Base-by-base conservation (phyloP, 2,329 filamentous ascomycete species). In the Epichloe sp. region DNA sequence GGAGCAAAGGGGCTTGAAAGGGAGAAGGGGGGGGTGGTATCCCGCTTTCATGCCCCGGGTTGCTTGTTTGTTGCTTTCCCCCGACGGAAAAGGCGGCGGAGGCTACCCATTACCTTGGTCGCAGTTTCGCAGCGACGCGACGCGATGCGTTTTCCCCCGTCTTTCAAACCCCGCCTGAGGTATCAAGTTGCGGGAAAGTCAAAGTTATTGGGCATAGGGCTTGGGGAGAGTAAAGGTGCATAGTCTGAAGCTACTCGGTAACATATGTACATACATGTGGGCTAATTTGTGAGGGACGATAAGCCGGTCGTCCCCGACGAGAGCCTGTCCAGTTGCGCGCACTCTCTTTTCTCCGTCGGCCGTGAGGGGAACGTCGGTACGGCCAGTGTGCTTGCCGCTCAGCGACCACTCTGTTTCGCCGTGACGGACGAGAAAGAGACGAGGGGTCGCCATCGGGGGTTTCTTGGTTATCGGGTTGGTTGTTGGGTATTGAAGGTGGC, bases 371-470 rank as follows among this genome's bases (percentile, higher is more conserved):
- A 97, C 86, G 62, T 97, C 90, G n/a, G 86, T 86, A 31, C 73
- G 76, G 48, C 89, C 86, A 0, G 91, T 97, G 69, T 96, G 88
- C 49, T 82, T 78, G 51, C 88, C 90, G 58, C 85, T 85, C 46
- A 95, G 80, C 5, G 87, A 94, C 90, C 90, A 97, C 72, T 95
- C 88, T 4, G 90, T 97, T 72, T 96, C 88, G 69, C 90, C 91
- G 64, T 96, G 90, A 59, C 90, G 87, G 65, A 89, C 71, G 58
- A 93, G 80, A 72, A 91, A 91, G 64, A 87, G 82, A 49, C 86
- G 78, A 2, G 87, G 86, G 2, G 83, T 80, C 21, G 62, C 53
- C 63, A 64, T 64, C 31, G 19, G 40, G 19, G 14, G 17, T 3
- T 26, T 17, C 23, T 26, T 3, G 23, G 0, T 26, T 7, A 8